Percentiles rank a stretch among this genome's conserved stretches.
Conservation (phyloP, 768 basidiomycete genomes). For the Leucogyrophana mollusca region DNA sequence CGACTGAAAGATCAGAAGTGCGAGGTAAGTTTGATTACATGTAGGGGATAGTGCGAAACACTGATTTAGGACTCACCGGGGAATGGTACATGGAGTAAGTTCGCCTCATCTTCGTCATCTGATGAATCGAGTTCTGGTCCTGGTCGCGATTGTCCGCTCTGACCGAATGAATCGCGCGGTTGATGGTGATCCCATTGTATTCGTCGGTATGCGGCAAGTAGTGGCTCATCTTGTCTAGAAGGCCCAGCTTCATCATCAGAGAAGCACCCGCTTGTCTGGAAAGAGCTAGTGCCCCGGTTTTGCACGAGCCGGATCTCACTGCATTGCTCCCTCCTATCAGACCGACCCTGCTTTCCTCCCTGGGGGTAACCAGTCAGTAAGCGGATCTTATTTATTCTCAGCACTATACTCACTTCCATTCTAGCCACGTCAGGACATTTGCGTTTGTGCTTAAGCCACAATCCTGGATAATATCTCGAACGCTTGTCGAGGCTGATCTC, state of each 20-base stretch:
- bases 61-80: constrained; percentile 18
- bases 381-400: neutral
- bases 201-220: too few species aligned
- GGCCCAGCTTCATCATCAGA: neutral
- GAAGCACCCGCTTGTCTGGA: too few species aligned
- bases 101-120: constrained; percentile 14
- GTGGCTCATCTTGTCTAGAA: neutral
- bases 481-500: constrained; percentile 34
- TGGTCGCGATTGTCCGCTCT: too few species aligned
- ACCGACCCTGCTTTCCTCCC: neutral
- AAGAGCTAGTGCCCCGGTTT: neutral
- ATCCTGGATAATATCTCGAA: constrained; percentile 32
- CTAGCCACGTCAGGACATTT: constrained; percentile 25
- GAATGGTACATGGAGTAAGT: constrained; percentile 18
- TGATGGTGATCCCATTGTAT: too few species aligned
- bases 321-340: neutral
- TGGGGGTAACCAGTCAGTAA: neutral
- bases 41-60: neutral
- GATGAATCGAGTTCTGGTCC: too few species aligned
- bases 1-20: constrained; percentile 16
- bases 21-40: constrained; percentile 6
- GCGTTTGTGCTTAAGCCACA: constrained; percentile 31
- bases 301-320: neutral
- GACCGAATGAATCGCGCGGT: too few species aligned
- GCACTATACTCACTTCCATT: constrained; percentile 21